phyloP scores from a whole-genome alignment of 2,329 filamentous ascomycete genomes.

The Coniochaeta sp. region DNA sequence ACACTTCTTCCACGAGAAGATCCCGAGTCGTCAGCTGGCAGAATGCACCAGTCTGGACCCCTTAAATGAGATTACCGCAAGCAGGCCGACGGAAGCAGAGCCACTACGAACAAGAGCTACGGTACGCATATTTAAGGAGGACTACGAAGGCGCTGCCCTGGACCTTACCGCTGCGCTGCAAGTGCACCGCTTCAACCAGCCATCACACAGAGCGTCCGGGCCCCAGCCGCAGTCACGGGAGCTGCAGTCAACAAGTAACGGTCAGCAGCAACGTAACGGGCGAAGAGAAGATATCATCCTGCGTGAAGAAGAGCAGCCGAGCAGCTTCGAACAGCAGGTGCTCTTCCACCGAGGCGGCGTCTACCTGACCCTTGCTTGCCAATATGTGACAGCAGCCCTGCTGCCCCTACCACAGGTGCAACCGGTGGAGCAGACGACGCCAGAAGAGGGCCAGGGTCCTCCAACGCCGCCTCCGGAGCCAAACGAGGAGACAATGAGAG shows the following conservation, averaged over 20 bases:
- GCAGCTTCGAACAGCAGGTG: slow-evolving; percentile 66
- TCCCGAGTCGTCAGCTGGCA: slow-evolving; percentile 65
- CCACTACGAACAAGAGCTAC: slow-evolving; percentile 67
- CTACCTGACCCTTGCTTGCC: slow-evolving; percentile 65
- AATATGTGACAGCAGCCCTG: slow-evolving; percentile 49
- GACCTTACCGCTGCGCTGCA: slow-evolving; percentile 64
- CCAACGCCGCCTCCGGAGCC: slow-evolving; percentile 34
- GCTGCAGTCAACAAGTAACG: slow-evolving; percentile 31
- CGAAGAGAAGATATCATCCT: slow-evolving; percentile 26
- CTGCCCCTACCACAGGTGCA: slow-evolving; percentile 8
- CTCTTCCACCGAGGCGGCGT: slow-evolving; percentile 69
- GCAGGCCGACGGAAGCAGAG: slow-evolving; percentile 56
- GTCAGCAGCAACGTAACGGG: slow-evolving; percentile 19
- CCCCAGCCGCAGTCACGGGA: slow-evolving; percentile 32
- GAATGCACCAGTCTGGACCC: slow-evolving; percentile 62
- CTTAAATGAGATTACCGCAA: slow-evolving; percentile 60
- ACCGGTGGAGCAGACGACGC: slow-evolving; percentile 14
- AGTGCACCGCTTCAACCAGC: slow-evolving; percentile 43
- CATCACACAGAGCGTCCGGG: slow-evolving; percentile 34
- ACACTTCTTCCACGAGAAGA: slow-evolving; percentile 91
- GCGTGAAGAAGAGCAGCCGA: slow-evolving; percentile 54
- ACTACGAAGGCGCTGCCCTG: slow-evolving; percentile 59
- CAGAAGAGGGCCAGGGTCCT: background rate
- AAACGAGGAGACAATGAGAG: slow-evolving; percentile 26
- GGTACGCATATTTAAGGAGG: slow-evolving; percentile 68